phyloP scores from a whole-genome alignment of 2,329 filamentous ascomycete genomes.

The Capronia epimyces region DNA sequence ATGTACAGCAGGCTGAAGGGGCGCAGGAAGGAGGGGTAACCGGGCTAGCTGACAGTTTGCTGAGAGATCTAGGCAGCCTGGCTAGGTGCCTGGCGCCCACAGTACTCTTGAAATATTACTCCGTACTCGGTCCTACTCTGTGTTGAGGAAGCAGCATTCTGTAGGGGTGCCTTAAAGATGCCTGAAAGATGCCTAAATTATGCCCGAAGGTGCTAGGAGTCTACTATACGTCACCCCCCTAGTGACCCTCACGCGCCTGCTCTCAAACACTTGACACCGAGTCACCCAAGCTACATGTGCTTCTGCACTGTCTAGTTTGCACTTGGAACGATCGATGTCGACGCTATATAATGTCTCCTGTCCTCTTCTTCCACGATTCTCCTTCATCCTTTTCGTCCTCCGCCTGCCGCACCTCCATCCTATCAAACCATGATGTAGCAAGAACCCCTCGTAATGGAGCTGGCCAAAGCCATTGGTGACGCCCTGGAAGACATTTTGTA shows the following conservation, averaged over 20 bases:
- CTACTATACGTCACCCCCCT: too few relatives aligned
- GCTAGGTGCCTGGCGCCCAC: too few relatives aligned
- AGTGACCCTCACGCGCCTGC: neutral
- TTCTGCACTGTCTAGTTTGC: neutral
- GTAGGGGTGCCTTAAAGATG: too few relatives aligned
- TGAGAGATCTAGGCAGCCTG: too few relatives aligned
- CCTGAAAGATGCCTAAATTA: too few relatives aligned
- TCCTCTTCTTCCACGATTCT: neutral
- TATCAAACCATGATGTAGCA: conserved; percentile 5
- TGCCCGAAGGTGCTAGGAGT: too few relatives aligned
- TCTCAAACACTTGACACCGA: neutral
- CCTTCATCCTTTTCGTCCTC: conserved; percentile 3
- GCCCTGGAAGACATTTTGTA: conserved; percentile 1
- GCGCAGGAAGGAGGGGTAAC: too few relatives aligned
- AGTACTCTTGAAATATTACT: too few relatives aligned
- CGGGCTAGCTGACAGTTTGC: too few relatives aligned
- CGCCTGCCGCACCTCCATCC: conserved; percentile 1
- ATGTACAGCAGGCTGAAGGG: too few relatives aligned
- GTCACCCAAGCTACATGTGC: neutral
- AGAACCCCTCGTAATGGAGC: conserved; percentile 1
- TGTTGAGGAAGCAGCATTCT: too few relatives aligned
- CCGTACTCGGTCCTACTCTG: too few relatives aligned
- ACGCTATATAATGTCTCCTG: neutral
- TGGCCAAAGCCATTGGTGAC: neutral
- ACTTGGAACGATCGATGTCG: neutral